phyloP scores from a whole-genome alignment of 2,329 filamentous ascomycete species.

The Aspergillus puulaauensis region DNA sequence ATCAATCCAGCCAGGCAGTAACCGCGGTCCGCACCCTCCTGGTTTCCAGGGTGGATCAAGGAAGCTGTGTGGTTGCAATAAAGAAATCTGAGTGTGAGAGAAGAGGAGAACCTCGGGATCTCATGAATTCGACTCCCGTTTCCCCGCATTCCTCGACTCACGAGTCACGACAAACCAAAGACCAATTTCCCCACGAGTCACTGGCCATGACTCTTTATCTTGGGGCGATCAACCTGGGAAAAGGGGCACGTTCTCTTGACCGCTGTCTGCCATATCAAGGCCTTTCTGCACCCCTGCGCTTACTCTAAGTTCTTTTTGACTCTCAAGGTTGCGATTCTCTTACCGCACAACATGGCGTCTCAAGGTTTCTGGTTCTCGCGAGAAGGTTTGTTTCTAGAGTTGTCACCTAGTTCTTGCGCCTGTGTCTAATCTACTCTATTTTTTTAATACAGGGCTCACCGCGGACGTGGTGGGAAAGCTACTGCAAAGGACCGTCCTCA shows the following conservation, averaged over 20 bases:
- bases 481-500: slow-evolving; percentile 61
- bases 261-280: slow-evolving; percentile 1
- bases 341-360: slow-evolving; percentile 4
- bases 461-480: slow-evolving; percentile 60
- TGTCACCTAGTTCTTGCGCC: neutral
- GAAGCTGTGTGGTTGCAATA: neutral
- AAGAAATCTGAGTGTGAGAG: neutral
- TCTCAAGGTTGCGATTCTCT: neutral
- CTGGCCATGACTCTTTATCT: neutral
- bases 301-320: neutral
- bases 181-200: neutral
- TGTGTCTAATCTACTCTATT: neutral
- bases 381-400: slow-evolving; percentile 28
- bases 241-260: neutral
- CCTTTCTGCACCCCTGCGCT: neutral
- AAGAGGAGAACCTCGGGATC: slow-evolving; percentile 21
- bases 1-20: neutral
- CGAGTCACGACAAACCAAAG: neutral
- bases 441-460: slow-evolving; percentile 47
- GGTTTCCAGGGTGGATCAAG: neutral
- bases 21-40: neutral
- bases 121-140: slow-evolving; percentile 7
- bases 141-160: slow-evolving; percentile 21
- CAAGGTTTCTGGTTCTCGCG: slow-evolving; percentile 27
- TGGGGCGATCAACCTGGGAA: neutral